Conservation (phyloP, 306 rosid species). For the Casuarina glauca region DNA sequence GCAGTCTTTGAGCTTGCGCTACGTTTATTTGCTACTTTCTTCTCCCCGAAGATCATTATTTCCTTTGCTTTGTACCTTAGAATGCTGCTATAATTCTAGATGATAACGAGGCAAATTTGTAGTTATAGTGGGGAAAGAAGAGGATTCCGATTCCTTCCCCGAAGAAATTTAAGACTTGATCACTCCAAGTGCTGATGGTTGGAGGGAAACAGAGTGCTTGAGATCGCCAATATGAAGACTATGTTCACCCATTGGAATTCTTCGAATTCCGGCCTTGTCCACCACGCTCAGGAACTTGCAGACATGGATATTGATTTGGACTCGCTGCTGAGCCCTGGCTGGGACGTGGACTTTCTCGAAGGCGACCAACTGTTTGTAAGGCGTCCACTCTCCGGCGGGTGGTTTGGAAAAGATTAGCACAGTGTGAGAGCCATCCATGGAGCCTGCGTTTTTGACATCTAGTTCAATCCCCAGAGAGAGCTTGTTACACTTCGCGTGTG, state of each 20-base stretch:
- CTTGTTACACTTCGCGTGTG: constrained; percentile 62
- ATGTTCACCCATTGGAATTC: constrained; percentile 74
- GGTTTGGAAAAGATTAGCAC: constrained; percentile 70
- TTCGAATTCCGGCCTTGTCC: constrained; percentile 67
- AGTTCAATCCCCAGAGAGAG: constrained; percentile 57
- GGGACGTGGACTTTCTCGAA: constrained; percentile 69
- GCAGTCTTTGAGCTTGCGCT: constrained; percentile 23
- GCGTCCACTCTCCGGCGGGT: constrained; percentile 59
- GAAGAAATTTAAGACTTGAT: constrained; percentile 49
- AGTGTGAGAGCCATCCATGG: constrained; percentile 72
- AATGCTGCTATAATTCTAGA: not conserved
- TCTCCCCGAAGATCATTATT: not conserved
- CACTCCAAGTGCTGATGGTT: constrained; percentile 53
- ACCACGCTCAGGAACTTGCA: constrained; percentile 80
- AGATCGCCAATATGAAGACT: constrained; percentile 58
- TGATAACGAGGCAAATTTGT: not conserved
- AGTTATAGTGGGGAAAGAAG: not conserved
- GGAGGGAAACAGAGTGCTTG: constrained; percentile 58
- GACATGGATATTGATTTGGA: constrained; percentile 60
- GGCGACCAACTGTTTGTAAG: constrained; percentile 60
- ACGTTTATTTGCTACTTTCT: constrained; percentile 10
- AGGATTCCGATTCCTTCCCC: not conserved
- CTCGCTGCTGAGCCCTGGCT: constrained; percentile 42
- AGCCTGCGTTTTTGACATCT: constrained; percentile 61
- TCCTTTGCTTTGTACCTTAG: not conserved